Percentiles rank a stretch among this genome's conserved stretches.
Evolutionary conservation across 2,329 filamentous ascomycete species (phyloP).

Genomic region (Myriosclerotinia curreyana): DNA sequence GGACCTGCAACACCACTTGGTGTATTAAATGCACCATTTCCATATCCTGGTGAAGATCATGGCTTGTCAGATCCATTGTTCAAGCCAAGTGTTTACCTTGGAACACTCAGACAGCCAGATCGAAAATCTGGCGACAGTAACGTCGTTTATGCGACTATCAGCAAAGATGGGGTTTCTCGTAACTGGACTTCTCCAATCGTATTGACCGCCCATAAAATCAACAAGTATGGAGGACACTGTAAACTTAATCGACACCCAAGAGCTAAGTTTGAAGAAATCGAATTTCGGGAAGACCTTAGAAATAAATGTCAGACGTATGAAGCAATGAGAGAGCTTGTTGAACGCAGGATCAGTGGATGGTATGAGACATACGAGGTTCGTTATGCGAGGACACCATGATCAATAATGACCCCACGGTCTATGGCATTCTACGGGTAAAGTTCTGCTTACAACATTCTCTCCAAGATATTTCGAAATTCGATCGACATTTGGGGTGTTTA

Average conservation of each 20-base stretch:
- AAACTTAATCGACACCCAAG: conserved; percentile 2
- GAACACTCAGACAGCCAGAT: conserved; percentile 4
- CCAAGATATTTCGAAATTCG: not conserved
- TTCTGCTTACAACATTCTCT: not conserved
- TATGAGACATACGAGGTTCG: conserved; percentile 14
- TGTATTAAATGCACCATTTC: conserved; percentile 5
- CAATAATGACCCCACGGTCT: not conserved
- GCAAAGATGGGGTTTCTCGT: not conserved
- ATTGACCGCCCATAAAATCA: conserved; percentile 15
- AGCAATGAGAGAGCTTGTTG: conserved; percentile 16
- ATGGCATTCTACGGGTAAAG: not conserved
- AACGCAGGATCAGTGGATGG: conserved; percentile 13
- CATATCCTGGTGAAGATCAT: conserved; percentile 2
- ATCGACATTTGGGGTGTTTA: not conserved
- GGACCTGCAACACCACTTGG: conserved; percentile 13
- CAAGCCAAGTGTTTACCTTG: conserved; percentile 10
- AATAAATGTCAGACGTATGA: conserved; percentile 7
- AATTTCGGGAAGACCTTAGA: conserved; percentile 4
- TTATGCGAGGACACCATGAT: conserved; percentile 9
- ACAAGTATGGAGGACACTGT: conserved; percentile 10
- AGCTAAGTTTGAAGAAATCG: conserved; percentile 10
- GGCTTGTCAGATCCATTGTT: conserved; percentile 8
- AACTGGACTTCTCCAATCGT: conserved; percentile 1
- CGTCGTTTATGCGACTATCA: conserved; percentile 10
- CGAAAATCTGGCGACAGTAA: not conserved